These are phyloP conservation scores for Metschnikowia picachoensis DNA, from an alignment of 805 yeast genomes.

Conservation along the genomic window DNA sequence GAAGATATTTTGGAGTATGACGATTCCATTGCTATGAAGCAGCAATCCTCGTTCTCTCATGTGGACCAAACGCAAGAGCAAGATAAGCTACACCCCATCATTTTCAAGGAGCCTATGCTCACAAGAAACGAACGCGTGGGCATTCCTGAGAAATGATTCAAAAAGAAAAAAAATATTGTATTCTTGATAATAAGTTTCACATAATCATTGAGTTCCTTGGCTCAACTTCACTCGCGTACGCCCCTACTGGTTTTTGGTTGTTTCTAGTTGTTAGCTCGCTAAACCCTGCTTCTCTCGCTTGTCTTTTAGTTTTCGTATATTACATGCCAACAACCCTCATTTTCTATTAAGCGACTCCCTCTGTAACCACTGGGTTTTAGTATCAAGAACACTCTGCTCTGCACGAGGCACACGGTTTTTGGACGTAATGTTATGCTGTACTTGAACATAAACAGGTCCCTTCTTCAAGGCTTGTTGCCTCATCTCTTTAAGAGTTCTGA, in stretches of 20 bases:
- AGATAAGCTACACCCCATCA: slow-evolving; percentile 12
- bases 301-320: not conserved
- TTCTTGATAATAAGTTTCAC: too few relatives aligned
- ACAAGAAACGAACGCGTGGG: slow-evolving; percentile 17
- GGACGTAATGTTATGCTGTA: slow-evolving; percentile 22
- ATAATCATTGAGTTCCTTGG: too few relatives aligned
- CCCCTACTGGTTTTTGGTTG: too few relatives aligned
- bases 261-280: too few relatives aligned
- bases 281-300: not conserved
- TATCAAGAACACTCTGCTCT: slow-evolving; percentile 29
- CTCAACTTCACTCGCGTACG: too few relatives aligned
- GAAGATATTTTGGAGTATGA: slow-evolving; percentile 60
- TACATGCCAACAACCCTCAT: slow-evolving; percentile 7
- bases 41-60: slow-evolving; percentile 10
- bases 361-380: slow-evolving; percentile 38
- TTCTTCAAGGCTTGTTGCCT: slow-evolving; percentile 27
- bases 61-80: slow-evolving; percentile 15
- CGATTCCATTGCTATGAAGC: slow-evolving; percentile 22
- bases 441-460: slow-evolving; percentile 41
- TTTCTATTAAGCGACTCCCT: slow-evolving; percentile 36
- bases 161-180: too few relatives aligned
- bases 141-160: slow-evolving; percentile 3
- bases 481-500: slow-evolving; percentile 24
- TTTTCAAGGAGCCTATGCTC: slow-evolving; percentile 16
- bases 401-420: slow-evolving; percentile 34